Evolutionary conservation across 83 land plant species (phyloP), one percentile per base, ranked within the genome.

Genomic region (Picea abies): DNA sequence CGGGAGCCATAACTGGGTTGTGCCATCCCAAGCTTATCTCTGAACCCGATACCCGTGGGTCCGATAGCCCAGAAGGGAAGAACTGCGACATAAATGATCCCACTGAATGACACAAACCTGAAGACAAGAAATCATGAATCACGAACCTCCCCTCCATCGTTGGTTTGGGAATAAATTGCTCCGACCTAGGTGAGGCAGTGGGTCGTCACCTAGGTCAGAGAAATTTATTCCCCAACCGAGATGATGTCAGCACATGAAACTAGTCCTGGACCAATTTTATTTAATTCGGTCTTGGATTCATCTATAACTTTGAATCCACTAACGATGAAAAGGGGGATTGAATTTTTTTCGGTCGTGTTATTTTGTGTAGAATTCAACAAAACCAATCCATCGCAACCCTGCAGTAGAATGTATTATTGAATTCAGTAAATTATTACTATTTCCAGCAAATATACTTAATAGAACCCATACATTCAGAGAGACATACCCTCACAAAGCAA

Each of bases 361-460:
- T 65, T 84, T 25, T 25, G 20, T 0, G 84, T 87, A 58, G 91
- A 89, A 64, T 90, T 80, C 15, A 92, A 84, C 66, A 92, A 84
- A 58, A 92, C 82, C 6, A 92, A 92, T 5, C 84, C 94, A 52
- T 92, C 94, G 85, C 94, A 92, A 4, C 94, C 94, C 94, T 93
- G 25, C 10, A 32, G 11, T 10, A 41, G 80, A 17, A 32, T 56
- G 61, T n/a, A 71, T 70, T 73, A 49, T 68, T 39, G 11, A 67
- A 29, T 29, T 29, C 29, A 29, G 29, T 29, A 29, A 29, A 29
- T 29, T 29, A 29, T 71, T 11, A 71, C 76, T 8, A 35, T 10
- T 71, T 39, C 29, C 73, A 15, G 8, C 15, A 15, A n/a, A 26
- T 69, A 11, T 26, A n/a, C 3, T 17, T 29, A 29, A 29, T 0